These are phyloP conservation scores for Zoysia matrella DNA, from an alignment of 202 grass and related monocot genomes.

Conservation along the genomic window DNA sequence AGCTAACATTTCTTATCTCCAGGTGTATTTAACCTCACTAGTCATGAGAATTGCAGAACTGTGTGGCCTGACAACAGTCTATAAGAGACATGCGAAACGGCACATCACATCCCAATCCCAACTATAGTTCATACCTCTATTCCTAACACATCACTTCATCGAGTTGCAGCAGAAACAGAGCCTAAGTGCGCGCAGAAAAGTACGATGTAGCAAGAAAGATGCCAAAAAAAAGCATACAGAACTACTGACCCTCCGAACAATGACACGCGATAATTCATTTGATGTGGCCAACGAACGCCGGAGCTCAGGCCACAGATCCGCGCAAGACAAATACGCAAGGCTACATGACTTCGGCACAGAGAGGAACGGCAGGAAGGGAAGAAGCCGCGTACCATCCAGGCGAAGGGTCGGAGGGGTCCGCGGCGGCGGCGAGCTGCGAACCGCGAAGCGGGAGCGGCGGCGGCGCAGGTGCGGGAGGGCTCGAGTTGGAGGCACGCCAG, in stretches of 20 bases:
- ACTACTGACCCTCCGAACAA: background rate
- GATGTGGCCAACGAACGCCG: background rate
- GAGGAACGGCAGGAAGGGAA: too few relatives aligned
- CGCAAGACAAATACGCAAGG: too few relatives aligned
- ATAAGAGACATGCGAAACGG: background rate
- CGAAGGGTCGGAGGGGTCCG: too few relatives aligned
- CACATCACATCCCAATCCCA: background rate
- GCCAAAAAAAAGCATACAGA: background rate
- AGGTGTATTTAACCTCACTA: too few relatives aligned
- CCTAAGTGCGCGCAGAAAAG: too few relatives aligned
- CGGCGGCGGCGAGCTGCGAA: background rate
- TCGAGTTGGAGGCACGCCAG: background rate
- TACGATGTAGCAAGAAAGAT: background rate
- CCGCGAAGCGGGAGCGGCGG: background rate
- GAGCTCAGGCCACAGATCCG: too few relatives aligned
- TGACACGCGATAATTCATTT: background rate
- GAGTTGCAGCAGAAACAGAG: too few relatives aligned
- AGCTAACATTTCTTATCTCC: too few relatives aligned
- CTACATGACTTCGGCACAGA: too few relatives aligned
- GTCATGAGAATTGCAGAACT: too few relatives aligned
- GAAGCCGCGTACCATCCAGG: too few relatives aligned
- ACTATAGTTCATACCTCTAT: background rate
- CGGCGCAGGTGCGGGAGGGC: background rate
- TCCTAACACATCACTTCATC: background rate
- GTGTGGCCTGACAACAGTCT: too few relatives aligned